A percentile compares a stretch with the other conserved stretches of the same genome.
Conservation (phyloP, 2,329 filamentous ascomycete genomes). For the Cordyceps cicadae region DNA sequence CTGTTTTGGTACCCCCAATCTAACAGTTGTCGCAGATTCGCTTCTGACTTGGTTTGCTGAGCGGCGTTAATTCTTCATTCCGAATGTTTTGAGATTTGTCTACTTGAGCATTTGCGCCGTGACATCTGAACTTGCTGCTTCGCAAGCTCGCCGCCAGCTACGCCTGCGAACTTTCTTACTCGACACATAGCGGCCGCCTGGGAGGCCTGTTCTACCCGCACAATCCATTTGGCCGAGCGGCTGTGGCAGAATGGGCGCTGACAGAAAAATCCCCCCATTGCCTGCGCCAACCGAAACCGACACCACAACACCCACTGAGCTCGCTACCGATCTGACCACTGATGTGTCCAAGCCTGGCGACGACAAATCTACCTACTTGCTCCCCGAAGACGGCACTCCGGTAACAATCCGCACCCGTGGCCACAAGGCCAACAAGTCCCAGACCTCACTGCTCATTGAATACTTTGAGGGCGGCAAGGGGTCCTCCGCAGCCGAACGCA, state of each 20-base stretch:
- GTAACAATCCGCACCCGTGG: conserved; percentile 80
- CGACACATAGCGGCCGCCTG: background rate
- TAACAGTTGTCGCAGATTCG: conserved; percentile 6
- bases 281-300: conserved; percentile 72
- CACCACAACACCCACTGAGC: conserved; percentile 54
- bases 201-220: background rate
- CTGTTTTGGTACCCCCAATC: background rate
- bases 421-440: conserved; percentile 55
- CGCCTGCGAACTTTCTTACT: background rate
- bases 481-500: conserved; percentile 49
- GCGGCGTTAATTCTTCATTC: background rate
- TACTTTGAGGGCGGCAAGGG: conserved; percentile 79
- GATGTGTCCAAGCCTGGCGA: conserved; percentile 62
- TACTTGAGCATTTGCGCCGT: background rate
- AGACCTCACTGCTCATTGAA: conserved; percentile 88
- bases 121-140: background rate
- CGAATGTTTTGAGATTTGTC: conserved; percentile 9
- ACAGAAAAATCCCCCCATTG: conserved; percentile 56
- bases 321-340: conserved; percentile 57
- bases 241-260: conserved; percentile 40
- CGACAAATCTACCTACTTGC: conserved; percentile 66
- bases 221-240: conserved; percentile 18
- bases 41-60: background rate
- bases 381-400: conserved; percentile 80
- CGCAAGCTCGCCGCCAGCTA: background rate